Evolutionary conservation across 108 stramenopile species (phyloP), one percentile per base, ranked within the genome.

Genomic region (Cylindrotheca fusiformis): DNA sequence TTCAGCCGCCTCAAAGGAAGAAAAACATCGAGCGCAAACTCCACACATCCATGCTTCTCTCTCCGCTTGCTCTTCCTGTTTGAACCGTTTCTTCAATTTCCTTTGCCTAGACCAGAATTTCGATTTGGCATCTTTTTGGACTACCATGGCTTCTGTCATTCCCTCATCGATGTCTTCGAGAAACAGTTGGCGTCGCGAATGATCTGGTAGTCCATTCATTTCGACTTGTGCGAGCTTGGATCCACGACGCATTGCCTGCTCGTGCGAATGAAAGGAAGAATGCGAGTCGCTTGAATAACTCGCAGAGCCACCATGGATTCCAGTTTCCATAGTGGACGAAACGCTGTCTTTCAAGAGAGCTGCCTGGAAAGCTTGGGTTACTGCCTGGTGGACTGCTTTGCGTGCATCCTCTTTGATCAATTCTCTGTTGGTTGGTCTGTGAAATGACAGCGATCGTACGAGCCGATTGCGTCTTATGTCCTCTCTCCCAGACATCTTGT

Each of bases 41-140:
- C 86, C 78, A 59, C 90, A 91, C 75, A 84, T 85, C 80, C 82
- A 91, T 19, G 87, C 87, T 32, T 82, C 79, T 2, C 55, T 53
- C 14, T 6, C 10, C 36, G 6, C 14, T 41, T 41, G 10, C 36
- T 10, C 6, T 41, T 41, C 36, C 36, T 41, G 10, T 14, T 41
- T 41, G 10, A 10, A 0, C 29, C 49, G 32, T 44, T 52, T 59
- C 58, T 59, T 67, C n/a, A n/a, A n/a, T 18, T 44, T 67, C 47
- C 65, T 26, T 41, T 21, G 20, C 17, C 19, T 27, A 48, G 25
- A 55, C 55, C 17, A 14, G 14, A 17, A 3, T 14, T 17, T 28
- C 29, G 26, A 24, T 18, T 23, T 28, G 18, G 25, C 29, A 4
- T 23, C 29, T 17, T 23, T 55, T 23, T 27, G 25, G 21, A 17